Base-by-base conservation (phyloP, 2,329 filamentous ascomycete genomes). In the Salinomyces thailandicus region DNA sequence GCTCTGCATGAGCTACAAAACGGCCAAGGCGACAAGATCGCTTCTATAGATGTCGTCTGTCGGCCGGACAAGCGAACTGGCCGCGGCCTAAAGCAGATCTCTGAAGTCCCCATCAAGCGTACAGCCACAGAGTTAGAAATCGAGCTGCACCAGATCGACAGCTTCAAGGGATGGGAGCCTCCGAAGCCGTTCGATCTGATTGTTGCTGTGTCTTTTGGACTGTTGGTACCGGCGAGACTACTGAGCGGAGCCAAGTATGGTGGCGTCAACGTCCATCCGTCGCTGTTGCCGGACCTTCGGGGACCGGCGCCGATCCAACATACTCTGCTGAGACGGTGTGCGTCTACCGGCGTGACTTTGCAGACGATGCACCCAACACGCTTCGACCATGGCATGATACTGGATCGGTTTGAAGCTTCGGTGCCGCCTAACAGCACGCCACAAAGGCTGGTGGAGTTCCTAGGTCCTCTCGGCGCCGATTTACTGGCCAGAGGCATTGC, bases 231-330 rank as follows among this genome's bases (percentile, higher is more conserved):
- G 1, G 70, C 72, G 1, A 72, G 85, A 4, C 75, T 96, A 12
- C 67, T 98, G 15, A 64, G 65, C 15, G 63, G 63, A 1, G 75
- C 82, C 16, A 75, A 73, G 49, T 94, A 93, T 61, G 87, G 87
- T 29, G 91, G 91, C 0, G 63, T 98, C 3, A 98, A 98, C 59
- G 72, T 98, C 2, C 91, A 98, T 54, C 91, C 91, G 1, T 96
- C 89, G 1, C 63, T 95, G 18, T 72, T 98, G 11, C 53, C 51
- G 39, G 85, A 81, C 55, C 76, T 94, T 41, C 79, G 81, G 39
- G 91, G 91, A 2, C 75, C 91, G 8, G 85, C 91, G 2, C 91
- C 91, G 0, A 69, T 98, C 11, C 81, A 93, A 44, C 82, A 87
- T 59, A 77, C 84, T n/a, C 69, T 96, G 22, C 67, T 96, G 11